Evolutionary conservation across 179 eudicot genomes (phyloP), one percentile per base, ranked within the genome.

Genomic region (Beta lomatogona): DNA sequence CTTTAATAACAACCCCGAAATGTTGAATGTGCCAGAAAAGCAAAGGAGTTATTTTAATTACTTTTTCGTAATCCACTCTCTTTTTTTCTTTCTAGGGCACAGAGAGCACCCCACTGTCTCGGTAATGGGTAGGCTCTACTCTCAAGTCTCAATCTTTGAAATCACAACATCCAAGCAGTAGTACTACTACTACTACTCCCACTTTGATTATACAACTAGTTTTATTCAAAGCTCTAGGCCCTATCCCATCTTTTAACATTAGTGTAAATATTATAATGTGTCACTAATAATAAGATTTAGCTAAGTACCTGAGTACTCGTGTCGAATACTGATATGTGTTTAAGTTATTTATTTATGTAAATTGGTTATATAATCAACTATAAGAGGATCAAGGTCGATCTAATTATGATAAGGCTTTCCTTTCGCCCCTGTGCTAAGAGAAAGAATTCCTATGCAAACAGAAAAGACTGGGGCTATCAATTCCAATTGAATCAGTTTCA

Each of bases 31-130:
- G 84, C 77, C 82, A 79, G 13, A 78, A 79, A 82, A 74, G 82
- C 82, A 63, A 82, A 82, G 73, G 54, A 63, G 31, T 36, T 14
- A 13, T 25, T 21, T 60, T 25, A 61, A 18, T 36, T 4, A 12
- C 21, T 50, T 48, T n/a, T 58, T 13, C 52, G 14, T 48, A 36
- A 19, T 53, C 52, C 28, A 9, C 16, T 64, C 10, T 74, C 22
- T 63, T 22, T 22, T 64, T 48, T 48, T 6, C 9, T 76, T 60
- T 54, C 50, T 18, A 57, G 85, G 76, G 82, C 63, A 55, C 79
- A 78, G 31, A 70, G 50, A 83, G 55, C 45, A 75, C 83, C 83
- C 86, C 83, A 83, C 73, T 80, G 58, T 79, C 86, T 83, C 69
- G 86, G 86, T 83, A 46, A 28, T 61, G 73, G 80, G 46, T 13